These are phyloP conservation scores for Coemansia sp. DNA, from an alignment of 192 early-diverging fungal species.

Conservation along the genomic window DNA sequence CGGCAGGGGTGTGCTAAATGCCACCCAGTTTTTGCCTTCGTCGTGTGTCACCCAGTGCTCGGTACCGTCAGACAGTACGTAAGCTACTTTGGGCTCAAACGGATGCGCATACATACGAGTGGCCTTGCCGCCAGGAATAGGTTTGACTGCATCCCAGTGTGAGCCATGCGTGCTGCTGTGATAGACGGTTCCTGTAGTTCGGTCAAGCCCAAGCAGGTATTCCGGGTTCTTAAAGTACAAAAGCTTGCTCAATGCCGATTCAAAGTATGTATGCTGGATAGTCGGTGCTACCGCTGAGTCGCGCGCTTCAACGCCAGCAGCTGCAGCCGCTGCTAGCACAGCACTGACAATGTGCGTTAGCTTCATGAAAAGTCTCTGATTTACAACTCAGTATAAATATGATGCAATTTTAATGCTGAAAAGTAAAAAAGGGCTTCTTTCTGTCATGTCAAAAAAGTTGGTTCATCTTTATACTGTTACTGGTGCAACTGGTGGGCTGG, in stretches of 20 bases:
- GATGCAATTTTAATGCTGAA: constrained; percentile 2
- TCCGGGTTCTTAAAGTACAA: constrained; percentile 44
- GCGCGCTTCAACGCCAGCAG: constrained; percentile 5
- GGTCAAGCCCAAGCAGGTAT: constrained; percentile 58
- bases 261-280: constrained; percentile 40
- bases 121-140: constrained; percentile 50
- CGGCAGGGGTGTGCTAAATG: constrained; percentile 43
- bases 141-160: constrained; percentile 55
- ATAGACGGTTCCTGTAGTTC: constrained; percentile 49
- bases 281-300: constrained; percentile 11
- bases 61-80: constrained; percentile 23
- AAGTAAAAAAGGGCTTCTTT: constrained; percentile 7
- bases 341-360: not conserved
- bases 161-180: constrained; percentile 69
- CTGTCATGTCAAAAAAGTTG: not conserved
- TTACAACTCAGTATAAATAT: not conserved
- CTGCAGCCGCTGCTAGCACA: constrained; percentile 1
- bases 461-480: constrained; percentile 52
- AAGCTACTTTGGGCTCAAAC: constrained; percentile 59
- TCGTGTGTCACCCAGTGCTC: constrained; percentile 51
- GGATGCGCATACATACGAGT: constrained; percentile 61
- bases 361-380: not conserved
- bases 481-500: constrained; percentile 68
- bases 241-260: constrained; percentile 38
- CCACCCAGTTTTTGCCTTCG: constrained; percentile 46